Percentiles rank a stretch among this genome's conserved stretches.
Evolutionary conservation across 805 yeast species (phyloP).

Genomic region (Wickerhamia fluorescens): DNA sequence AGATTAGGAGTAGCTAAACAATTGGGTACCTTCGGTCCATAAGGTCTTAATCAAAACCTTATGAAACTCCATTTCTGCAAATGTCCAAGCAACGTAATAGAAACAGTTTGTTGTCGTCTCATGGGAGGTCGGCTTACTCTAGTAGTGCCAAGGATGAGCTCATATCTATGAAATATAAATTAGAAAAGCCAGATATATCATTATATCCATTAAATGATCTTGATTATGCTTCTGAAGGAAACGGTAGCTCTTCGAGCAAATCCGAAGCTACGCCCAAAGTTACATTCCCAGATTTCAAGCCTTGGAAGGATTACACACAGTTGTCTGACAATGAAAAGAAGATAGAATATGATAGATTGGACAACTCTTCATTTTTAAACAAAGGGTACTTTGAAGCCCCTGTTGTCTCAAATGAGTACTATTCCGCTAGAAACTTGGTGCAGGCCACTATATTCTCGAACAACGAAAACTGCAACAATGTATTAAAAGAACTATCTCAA

Average conservation of each 20-base stretch:
- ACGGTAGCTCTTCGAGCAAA: no score
- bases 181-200: constrained; percentile 26
- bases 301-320: constrained; percentile 56
- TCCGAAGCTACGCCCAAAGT: constrained; percentile 1
- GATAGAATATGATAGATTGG: constrained; percentile 47
- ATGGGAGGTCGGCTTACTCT: no score
- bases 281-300: constrained; percentile 62
- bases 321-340: constrained; percentile 13
- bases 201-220: constrained; percentile 29
- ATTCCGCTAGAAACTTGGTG: constrained; percentile 60
- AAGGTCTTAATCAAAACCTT: no score
- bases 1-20: no score
- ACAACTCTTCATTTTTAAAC: constrained; percentile 45
- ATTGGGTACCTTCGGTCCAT: no score
- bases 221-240: constrained; percentile 2
- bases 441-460: constrained; percentile 35
- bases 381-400: constrained; percentile 68
- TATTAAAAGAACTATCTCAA: constrained; percentile 30
- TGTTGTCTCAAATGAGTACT: constrained; percentile 56
- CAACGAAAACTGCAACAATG: constrained; percentile 26
- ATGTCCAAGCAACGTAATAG: no score
- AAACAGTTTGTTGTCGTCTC: no score
- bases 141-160: constrained; percentile 26
- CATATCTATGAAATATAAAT: constrained; percentile 25
- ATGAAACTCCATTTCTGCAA: no score